Evolutionary conservation across 2,329 filamentous ascomycete genomes (phyloP), one percentile per base, ranked within the genome.

Genomic region (Grosmannia huntii): DNA sequence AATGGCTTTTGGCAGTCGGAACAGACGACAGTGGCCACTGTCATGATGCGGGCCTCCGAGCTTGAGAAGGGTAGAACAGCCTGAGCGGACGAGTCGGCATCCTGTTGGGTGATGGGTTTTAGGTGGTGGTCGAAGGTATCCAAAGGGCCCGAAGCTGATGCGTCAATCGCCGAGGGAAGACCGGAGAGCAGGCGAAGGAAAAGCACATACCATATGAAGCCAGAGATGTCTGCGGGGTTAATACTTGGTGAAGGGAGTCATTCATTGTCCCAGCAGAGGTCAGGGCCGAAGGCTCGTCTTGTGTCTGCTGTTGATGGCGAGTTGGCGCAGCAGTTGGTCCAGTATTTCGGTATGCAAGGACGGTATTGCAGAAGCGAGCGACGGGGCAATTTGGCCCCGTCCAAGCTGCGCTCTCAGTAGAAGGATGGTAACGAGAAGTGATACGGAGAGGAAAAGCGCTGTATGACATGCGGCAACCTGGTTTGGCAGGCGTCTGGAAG

Each of bases 1-100:
- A 67, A 71, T 12, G 55, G 51, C 53, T 67, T 69, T 10, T 60
- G 46, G 59, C 69, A 71, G 16, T 61, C 28, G 19, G 7, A 11
- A 49, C 63, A 61, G 21, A 46, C 25, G 58, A 61, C 44, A 6
- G 46, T 21, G 9, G 53, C 23, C 14, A 33, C 33, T 27, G 33
- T 19, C 41, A 44, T 9, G 6, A 5, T n/a, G 16, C 5, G 41
- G 19, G 7, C 5, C 19, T n/a, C 41, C 19, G 41, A 19, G 7
- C 19, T n/a, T 44, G 41, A 44, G 5, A 44, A n/a, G 14, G 41
- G 41, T 4, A 44, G 16, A 19, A n/a, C 38, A 16, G 21, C n/a
- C n/a, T 41, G 14, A 2, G 12, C 3, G 38, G 38, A 11, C 9
- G 28, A n/a, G n/a, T 33, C 25, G 54, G 25, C 11, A 23, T 31